Base-by-base conservation (phyloP, 345 rosid species). In the Hibiscus syriacus region DNA sequence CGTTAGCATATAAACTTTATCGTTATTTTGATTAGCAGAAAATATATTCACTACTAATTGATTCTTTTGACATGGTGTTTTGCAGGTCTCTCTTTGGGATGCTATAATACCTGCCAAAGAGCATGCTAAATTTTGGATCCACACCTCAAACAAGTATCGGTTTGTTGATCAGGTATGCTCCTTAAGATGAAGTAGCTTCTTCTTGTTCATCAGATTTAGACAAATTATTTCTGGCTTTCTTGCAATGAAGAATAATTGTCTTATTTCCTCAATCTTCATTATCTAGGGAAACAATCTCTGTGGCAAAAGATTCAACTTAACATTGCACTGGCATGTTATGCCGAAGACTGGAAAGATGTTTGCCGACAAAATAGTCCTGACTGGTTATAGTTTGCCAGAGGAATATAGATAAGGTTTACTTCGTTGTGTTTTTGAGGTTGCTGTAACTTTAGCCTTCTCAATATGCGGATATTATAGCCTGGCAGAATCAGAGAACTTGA, bases 311-410 rank as follows among this genome's bases (percentile, higher is more conserved):
- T 88, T 87, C 84, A 92, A 90, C 80, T 77, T 92, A 76, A 90
- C 98, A 11, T 60, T 92, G 77, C 98, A 87, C 76, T 92, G 98
- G 97, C n/a, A n/a, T n/a, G n/a, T n/a, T n/a, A n/a, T n/a, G n/a
- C n/a, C n/a, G n/a, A n/a, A n/a, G n/a, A n/a, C 97, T 0, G 98
- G 98, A 53, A 92, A 88, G 81, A 92, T 92, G 98, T 88, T 88
- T 71, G 86, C 90, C 3, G 77, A n/a, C n/a, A n/a, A n/a, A n/a
- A n/a, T n/a, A n/a, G n/a, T n/a, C n/a, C n/a, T n/a, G n/a, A n/a
- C n/a, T n/a, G n/a, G n/a, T n/a, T n/a, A n/a, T n/a, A n/a, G n/a
- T n/a, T n/a, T n/a, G n/a, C n/a, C n/a, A n/a, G n/a, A n/a, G n/a
- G n/a, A n/a, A n/a, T n/a, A n/a, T n/a, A n/a, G 89, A 84, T 90